phyloP scores from a whole-genome alignment of 306 rosid genomes.

The Dalbergia cochinchinensis region DNA sequence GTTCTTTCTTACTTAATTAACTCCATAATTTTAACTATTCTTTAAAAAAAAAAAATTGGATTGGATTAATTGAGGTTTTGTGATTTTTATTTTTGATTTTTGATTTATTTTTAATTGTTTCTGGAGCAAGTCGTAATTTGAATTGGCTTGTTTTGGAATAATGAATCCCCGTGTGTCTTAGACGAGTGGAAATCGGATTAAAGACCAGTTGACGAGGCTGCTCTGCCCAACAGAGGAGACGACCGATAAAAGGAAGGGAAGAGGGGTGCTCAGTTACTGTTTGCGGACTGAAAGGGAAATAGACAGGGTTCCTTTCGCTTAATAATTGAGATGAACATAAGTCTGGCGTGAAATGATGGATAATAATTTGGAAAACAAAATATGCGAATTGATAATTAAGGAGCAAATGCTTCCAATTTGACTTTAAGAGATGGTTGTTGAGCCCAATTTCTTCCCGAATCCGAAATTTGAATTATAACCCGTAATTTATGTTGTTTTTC shows the following conservation, averaged over 20 bases:
- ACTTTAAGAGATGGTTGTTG: constrained; percentile 11
- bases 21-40: background rate
- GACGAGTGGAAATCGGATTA: no score
- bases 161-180: no score
- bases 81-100: background rate
- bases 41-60: no score
- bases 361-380: background rate
- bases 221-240: no score
- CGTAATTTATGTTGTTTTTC: background rate
- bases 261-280: background rate
- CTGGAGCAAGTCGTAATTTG: background rate
- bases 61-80: background rate
- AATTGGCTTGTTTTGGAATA: constrained; percentile 21
- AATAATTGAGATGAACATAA: constrained; percentile 11
- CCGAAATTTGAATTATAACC: constrained; percentile 2
- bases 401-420: constrained; percentile 19
- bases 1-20: background rate
- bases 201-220: no score
- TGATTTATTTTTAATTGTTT: background rate
- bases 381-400: background rate
- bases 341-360: background rate
- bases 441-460: background rate
- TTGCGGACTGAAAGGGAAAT: constrained; percentile 11
- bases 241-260: no score
- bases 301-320: background rate